Percentiles rank a stretch among this genome's conserved stretches.
Conservation (phyloP, 2,329 filamentous ascomycete species). For the Ascosphaera aggregata region DNA sequence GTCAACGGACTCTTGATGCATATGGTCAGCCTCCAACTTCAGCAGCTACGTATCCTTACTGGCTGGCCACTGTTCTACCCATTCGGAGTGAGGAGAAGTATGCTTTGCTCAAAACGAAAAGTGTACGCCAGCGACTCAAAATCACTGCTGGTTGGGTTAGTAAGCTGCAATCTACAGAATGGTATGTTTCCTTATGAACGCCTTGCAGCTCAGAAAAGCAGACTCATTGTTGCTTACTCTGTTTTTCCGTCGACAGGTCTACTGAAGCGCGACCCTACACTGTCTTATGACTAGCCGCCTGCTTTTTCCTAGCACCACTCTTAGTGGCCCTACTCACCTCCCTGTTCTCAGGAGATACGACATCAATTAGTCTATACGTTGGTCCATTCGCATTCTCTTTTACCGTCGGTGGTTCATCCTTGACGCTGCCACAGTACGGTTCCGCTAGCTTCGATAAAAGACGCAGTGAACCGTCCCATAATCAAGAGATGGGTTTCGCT, state of each 20-base stretch:
- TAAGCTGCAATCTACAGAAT: slow-evolving; percentile 44
- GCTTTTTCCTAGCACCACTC: slow-evolving; percentile 14
- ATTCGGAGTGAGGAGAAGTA: slow-evolving; percentile 63
- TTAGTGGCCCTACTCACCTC: slow-evolving; percentile 11
- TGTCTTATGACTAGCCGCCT: slow-evolving; percentile 22
- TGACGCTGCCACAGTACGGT: no score
- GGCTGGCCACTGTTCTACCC: slow-evolving; percentile 66
- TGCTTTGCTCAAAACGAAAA: slow-evolving; percentile 44
- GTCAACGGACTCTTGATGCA: slow-evolving; percentile 43
- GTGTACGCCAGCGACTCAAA: slow-evolving; percentile 61
- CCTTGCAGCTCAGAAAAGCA: no score
- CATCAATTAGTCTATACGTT: slow-evolving; percentile 5
- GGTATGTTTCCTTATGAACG: slow-evolving; percentile 29
- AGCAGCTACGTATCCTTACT: slow-evolving; percentile 62
- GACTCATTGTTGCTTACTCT: slow-evolving; percentile 1
- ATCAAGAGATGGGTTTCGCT: slow-evolving; percentile 15
- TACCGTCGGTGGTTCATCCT: not conserved
- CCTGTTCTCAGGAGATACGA: slow-evolving; percentile 7
- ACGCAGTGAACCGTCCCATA: slow-evolving; percentile 13
- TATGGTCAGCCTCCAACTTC: slow-evolving; percentile 61
- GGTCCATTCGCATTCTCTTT: not conserved
- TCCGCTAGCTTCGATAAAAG: slow-evolving; percentile 4
- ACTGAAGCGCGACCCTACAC: slow-evolving; percentile 13
- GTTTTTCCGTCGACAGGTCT: slow-evolving; percentile 8
- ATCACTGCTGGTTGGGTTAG: slow-evolving; percentile 60